Base-by-base conservation (phyloP, 2,329 filamentous ascomycete species). In the Neopestalotiopsis rosae region DNA sequence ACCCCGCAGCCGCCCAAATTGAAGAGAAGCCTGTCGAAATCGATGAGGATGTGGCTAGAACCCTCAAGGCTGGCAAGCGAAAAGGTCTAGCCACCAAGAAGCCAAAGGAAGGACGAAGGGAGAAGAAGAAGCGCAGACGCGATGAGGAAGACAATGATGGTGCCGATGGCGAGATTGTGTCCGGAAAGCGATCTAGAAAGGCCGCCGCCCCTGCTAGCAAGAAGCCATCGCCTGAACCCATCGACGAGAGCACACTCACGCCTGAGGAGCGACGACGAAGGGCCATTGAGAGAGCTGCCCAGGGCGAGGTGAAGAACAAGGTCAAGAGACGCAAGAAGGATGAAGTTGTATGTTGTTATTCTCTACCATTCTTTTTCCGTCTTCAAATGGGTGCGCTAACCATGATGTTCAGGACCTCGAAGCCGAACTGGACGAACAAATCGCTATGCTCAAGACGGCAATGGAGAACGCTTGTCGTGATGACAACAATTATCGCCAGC, bases 381-480 rank as follows among this genome's bases (percentile, higher is more conserved):
- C 14, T n/a, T 34, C 40, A 42, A 40, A 72, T 40, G 72, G 62
- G 62, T 30, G 52, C 75, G 79, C 73, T 59, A 1, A 62, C n/a
- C 20, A 61, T 20, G 38, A 13, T 1, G 38, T 70, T 12, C 74
- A 95, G 92, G 95, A 98, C 73, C 87, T 98, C 61, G 95, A 98
- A 79, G 91, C 94, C 75, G 91, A 93, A 82, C 93, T 95, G 73
- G 96, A 98, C 78, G 92, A 94, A 59, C 92, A 97, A 77, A 94
- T 99, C 72, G 94, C 94, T 68, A 87, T 92, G 63, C 91, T 99
- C 79, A 96, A 96, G 77, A 87, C 93, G 67, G 90, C 91, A 68
- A 99, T 99, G 95, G 94, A 96, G 73, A 88, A 90, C 73, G 96
- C 96, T 17, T 97, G 95, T 70, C 89, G 95, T 80, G 89, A 90